These are phyloP conservation scores for Actinomortierella wolfii DNA, from an alignment of 371 early-diverging fungal species.

Conservation along the genomic window DNA sequence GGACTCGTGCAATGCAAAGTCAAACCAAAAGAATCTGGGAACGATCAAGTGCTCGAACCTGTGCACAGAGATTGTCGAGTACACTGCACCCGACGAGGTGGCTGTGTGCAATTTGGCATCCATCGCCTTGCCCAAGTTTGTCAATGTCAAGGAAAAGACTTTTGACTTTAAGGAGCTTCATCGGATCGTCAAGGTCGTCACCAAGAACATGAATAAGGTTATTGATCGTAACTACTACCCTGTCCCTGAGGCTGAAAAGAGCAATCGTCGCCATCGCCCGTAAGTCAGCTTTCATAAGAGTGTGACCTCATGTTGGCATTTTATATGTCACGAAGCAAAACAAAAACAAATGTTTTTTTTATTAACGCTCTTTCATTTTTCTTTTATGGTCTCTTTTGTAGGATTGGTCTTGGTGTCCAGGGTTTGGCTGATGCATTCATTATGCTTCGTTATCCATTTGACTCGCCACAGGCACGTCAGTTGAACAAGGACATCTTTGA, in stretches of 20 bases:
- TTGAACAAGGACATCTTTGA: conserved; percentile 96
- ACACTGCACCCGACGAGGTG: conserved; percentile 93
- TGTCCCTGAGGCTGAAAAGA: conserved; percentile 82
- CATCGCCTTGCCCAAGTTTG: conserved; percentile 93
- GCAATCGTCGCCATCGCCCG: conserved; percentile 95
- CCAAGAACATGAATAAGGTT: conserved; percentile 94
- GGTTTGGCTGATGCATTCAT: conserved; percentile 98
- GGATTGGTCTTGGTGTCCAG: conserved; percentile 97
- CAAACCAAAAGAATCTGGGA: conserved; percentile 97
- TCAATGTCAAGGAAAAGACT: conserved; percentile 53
- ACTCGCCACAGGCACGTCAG: conserved; percentile 83
- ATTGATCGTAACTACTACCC: conserved; percentile 98
- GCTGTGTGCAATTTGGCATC: conserved; percentile 99
- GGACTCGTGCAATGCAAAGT: conserved; percentile 94
- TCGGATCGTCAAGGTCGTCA: conserved; percentile 80
- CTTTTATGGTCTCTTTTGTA: background rate
- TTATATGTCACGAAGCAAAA: background rate
- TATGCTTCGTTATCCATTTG: conserved; percentile 93
- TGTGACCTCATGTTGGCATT: background rate
- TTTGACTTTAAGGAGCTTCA: conserved; percentile 64
- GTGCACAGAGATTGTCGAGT: conserved; percentile 93
- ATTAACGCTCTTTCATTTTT: background rate
- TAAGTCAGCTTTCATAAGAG: conserved; percentile 12
- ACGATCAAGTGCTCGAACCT: conserved; percentile 88
- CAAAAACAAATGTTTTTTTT: background rate